Evolutionary conservation across 1,139 yeast species (phyloP).

Genomic region (Lodderomyces elongisporus): DNA sequence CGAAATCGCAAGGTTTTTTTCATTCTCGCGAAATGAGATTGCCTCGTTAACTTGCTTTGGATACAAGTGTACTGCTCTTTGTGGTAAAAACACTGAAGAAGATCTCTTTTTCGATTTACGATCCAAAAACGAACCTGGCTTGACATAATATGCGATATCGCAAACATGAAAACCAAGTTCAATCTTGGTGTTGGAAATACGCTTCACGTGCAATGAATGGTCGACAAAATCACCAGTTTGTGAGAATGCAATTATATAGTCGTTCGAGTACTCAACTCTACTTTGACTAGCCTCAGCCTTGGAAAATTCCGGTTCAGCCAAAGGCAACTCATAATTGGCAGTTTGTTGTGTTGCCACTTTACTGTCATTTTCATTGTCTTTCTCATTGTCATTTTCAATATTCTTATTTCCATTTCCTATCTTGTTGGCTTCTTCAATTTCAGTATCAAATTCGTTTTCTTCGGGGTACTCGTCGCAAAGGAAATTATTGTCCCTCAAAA

Average conservation of each 20-base stretch:
- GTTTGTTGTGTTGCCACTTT: too few relatives aligned
- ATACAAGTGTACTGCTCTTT: slow-evolving; percentile 61
- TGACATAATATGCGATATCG: slow-evolving; percentile 70
- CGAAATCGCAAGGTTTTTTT: slow-evolving; percentile 65
- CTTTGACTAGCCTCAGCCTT: slow-evolving; percentile 23
- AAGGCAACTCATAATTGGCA: slow-evolving; percentile 31
- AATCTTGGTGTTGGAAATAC: slow-evolving; percentile 52
- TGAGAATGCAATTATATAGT: slow-evolving; percentile 61
- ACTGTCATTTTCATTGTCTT: slow-evolving; percentile 4
- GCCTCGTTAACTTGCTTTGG: slow-evolving; percentile 60
- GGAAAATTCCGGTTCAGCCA: slow-evolving; percentile 32
- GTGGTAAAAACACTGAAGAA: slow-evolving; percentile 86
- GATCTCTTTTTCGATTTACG: slow-evolving; percentile 90
- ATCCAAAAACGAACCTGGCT: slow-evolving; percentile 72
- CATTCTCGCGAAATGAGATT: slow-evolving; percentile 60
- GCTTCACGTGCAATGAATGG: slow-evolving; percentile 73
- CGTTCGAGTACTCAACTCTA: slow-evolving; percentile 59
- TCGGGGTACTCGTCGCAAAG: slow-evolving; percentile 78
- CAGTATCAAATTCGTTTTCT: slow-evolving; percentile 15
- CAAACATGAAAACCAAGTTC: slow-evolving; percentile 78
- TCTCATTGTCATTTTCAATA: slow-evolving; percentile 19
- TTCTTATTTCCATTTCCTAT: slow-evolving; percentile 5
- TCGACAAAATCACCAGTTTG: slow-evolving; percentile 62
- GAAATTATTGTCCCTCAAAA: slow-evolving; percentile 88
- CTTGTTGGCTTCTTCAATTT: too few relatives aligned